Conservation (phyloP, 2,329 filamentous ascomycete genomes). For the Aspergillus aculeatinus region DNA sequence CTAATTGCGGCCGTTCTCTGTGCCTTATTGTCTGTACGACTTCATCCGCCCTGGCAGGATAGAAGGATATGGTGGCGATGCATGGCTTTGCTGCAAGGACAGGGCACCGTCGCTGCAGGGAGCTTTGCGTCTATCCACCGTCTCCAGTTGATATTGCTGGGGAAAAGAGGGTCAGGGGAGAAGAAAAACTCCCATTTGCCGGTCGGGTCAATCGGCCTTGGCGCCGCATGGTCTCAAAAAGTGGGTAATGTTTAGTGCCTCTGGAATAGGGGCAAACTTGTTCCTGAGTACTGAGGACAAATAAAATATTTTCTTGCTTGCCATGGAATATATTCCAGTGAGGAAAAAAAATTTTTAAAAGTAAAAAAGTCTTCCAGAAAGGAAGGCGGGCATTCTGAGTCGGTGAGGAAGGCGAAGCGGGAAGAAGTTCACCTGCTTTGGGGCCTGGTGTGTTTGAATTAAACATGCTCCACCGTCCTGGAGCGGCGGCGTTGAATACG, state of each 20-base stretch:
- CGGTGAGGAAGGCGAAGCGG: constrained; percentile 13
- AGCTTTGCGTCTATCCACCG: constrained; percentile 4
- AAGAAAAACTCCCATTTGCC: constrained; percentile 20
- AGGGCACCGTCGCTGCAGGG: constrained; percentile 8
- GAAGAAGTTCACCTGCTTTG: constrained; percentile 20
- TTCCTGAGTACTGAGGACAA: not conserved
- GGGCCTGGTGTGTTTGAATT: constrained; percentile 35
- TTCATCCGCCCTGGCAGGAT: not conserved
- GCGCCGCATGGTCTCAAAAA: constrained; percentile 8
- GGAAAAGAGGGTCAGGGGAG: not conserved
- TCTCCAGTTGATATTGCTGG: constrained; percentile 5
- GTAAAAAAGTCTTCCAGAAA: not conserved
- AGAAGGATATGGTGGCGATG: not conserved
- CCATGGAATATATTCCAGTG: not conserved
- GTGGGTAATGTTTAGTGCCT: constrained; percentile 1
- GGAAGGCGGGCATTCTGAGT: not conserved
- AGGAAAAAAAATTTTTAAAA: not conserved
- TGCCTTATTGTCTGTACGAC: not conserved
- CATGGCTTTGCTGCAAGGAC: not conserved
- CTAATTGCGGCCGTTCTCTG: not conserved
- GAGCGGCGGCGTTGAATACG: constrained; percentile 28
- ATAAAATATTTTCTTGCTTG: not conserved
- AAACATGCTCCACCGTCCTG: constrained; percentile 28
- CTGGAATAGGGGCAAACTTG: not conserved
- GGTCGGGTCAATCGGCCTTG: constrained; percentile 4